Evolutionary conservation across 768 basidiomycete genomes (phyloP).

Genomic region (Postia placenta): DNA sequence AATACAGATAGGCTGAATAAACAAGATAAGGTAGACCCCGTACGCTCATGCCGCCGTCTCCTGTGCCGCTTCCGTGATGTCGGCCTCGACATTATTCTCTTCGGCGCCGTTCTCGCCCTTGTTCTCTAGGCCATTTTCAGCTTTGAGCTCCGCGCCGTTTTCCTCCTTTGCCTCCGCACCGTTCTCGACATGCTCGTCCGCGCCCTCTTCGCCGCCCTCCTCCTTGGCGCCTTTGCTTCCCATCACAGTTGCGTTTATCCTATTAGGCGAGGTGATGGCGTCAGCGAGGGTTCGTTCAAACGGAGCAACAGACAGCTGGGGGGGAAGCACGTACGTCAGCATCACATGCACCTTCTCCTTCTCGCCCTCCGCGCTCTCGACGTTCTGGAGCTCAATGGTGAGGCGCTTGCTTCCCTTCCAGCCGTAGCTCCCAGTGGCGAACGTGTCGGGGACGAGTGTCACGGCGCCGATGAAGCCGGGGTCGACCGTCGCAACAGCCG

Average conservation of each 20-base stretch:
- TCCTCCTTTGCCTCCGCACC: constrained; percentile 25
- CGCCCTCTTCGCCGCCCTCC: constrained; percentile 25
- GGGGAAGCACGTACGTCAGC: constrained; percentile 51
- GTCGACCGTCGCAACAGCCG: constrained; percentile 36
- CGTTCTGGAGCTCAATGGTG: constrained; percentile 53
- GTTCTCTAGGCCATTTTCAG: constrained; percentile 19
- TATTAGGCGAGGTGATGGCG: constrained; percentile 21
- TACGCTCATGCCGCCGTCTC: not conserved
- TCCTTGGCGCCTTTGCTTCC: constrained; percentile 56
- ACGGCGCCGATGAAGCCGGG: constrained; percentile 55
- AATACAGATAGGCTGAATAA: not conserved
- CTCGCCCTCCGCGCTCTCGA: constrained; percentile 38
- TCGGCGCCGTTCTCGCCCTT: constrained; percentile 16
- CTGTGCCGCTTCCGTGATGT: constrained; percentile 1
- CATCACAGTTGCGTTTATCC: constrained; percentile 72
- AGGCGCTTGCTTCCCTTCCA: constrained; percentile 77
- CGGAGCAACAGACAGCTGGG: not conserved
- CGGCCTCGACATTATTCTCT: not conserved
- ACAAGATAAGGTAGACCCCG: not conserved
- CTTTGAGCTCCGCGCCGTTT: constrained; percentile 18
- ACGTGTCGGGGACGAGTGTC: constrained; percentile 51
- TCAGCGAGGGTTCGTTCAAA: not conserved
- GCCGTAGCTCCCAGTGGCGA: constrained; percentile 74
- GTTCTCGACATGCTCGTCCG: constrained; percentile 16
- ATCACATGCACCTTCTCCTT: constrained; percentile 69